Base-by-base conservation (phyloP, 139 green algal species). In the Zygnema circumcarinatum region DNA sequence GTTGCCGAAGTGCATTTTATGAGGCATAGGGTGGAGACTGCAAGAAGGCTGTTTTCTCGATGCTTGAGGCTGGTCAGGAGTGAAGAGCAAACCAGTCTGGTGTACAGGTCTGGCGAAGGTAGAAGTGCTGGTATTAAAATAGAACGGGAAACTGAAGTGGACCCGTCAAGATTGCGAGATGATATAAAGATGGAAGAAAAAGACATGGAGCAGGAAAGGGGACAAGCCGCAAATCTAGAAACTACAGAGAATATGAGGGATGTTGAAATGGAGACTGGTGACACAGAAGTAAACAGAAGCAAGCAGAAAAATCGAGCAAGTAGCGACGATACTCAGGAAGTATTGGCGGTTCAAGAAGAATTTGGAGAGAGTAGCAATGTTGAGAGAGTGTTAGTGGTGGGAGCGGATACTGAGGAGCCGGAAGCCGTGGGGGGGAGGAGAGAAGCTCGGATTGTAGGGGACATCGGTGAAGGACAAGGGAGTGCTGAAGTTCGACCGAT, bases 1-100 rank as follows among this genome's bases (percentile, higher is more conserved):
- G 11, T 78, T 11, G 69, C 69, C 16, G 35, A 78, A 41, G 69
- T 78, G 7, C 69, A 78, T 41, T 78, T 78, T 41, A 78, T 78
- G 69, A 78, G 69, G 16, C 35, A 41, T 52, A 78, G 69, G 69
- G 16, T 78, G 11, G 47, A 62, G 16, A 16, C 16, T 7, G 47
- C 47, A 16, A 16, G 7, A 62, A 62, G 16, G 16, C 16, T 62
- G 16, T 62, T 62, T 62, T 62, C 16, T 62, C 47, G 16, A 62
- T 62, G 47, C 16, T 62, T n/a, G n/a, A n/a, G n/a, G n/a, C n/a
- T n/a, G n/a, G n/a, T n/a, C n/a, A n/a, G n/a, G n/a, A n/a, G n/a
- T n/a, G n/a, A n/a, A n/a, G n/a, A n/a, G n/a, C n/a, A n/a, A n/a
- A n/a, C n/a, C n/a, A n/a, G n/a, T n/a, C n/a, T n/a, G n/a, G n/a